Percentiles rank a stretch among this genome's conserved stretches.
Conservation (phyloP, 257 asterid genomes). For the Fraxinus pennsylvanica region DNA sequence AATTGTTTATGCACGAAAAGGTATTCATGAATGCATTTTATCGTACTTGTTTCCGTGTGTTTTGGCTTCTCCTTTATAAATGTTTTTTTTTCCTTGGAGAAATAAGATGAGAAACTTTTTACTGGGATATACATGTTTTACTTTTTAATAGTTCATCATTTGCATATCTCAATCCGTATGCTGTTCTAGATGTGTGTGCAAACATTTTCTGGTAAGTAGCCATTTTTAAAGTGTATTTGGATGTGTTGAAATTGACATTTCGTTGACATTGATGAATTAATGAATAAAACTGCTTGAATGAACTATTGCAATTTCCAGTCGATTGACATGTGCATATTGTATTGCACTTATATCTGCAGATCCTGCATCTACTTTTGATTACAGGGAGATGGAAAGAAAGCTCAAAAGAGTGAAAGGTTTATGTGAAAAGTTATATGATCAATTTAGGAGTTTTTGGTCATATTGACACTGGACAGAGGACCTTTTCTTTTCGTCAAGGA, state of each 20-base stretch:
- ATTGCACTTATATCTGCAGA: too few species aligned
- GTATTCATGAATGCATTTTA: not conserved
- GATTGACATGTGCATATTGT: not conserved
- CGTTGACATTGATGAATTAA: not conserved
- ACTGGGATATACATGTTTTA: too few species aligned
- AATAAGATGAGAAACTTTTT: not conserved
- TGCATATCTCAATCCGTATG: not conserved
- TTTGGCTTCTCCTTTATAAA: too few species aligned
- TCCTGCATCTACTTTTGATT: too few species aligned
- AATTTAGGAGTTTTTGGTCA: not conserved
- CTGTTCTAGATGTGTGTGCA: not conserved
- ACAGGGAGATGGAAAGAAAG: too few species aligned
- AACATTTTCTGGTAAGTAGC: not conserved
- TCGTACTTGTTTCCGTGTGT: too few species aligned
- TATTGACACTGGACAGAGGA: not conserved
- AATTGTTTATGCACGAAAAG: not conserved
- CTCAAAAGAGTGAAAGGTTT: too few species aligned
- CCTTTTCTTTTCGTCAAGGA: too few species aligned
- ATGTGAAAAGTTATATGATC: not conserved
- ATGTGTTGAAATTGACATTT: not conserved
- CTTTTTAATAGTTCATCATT: too few species aligned
- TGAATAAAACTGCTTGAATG: not conserved
- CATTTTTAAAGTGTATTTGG: not conserved
- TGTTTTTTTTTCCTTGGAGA: not conserved
- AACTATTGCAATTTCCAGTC: not conserved